Percentiles rank a stretch among this genome's conserved stretches.
phyloP scores from a whole-genome alignment of 129 eudicot species.

The Tagetes erecta region DNA sequence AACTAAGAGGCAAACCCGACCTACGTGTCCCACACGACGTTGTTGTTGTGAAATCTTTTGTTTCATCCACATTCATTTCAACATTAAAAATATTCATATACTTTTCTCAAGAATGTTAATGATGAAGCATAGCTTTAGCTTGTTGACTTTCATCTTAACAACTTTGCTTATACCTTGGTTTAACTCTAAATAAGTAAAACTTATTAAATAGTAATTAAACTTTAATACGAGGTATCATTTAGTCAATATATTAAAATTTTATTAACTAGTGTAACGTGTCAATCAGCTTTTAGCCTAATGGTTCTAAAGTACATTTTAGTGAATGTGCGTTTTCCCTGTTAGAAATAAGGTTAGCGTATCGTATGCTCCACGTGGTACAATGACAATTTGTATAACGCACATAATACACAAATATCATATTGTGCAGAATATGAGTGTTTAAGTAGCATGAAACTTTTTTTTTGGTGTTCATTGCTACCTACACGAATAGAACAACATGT shows the following conservation, averaged over 20 bases:
- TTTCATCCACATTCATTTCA: not conserved
- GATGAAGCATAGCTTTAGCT: not conserved
- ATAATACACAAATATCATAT: no score
- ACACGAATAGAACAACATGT: no score
- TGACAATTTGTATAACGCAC: no score
- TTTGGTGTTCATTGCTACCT: no score
- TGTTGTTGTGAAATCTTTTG: not conserved
- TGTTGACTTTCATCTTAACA: not conserved
- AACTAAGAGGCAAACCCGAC: slow-evolving; percentile 2
- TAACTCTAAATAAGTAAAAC: not conserved
- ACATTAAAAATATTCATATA: not conserved
- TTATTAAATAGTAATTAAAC: not conserved
- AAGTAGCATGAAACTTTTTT: no score
- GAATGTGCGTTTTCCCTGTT: no score
- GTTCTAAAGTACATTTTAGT: no score
- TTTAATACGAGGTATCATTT: not conserved
- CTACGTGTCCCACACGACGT: slow-evolving; percentile 15
- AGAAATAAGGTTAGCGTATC: no score
- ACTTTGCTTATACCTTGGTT: not conserved
- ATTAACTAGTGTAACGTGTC: no score
- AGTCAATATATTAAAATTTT: not conserved
- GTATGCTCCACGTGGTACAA: no score
- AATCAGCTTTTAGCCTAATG: no score
- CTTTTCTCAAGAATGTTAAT: not conserved
- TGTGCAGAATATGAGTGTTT: no score